Evolutionary conservation across 768 basidiomycete species (phyloP).

Genomic region (Termitomyces sp.): DNA sequence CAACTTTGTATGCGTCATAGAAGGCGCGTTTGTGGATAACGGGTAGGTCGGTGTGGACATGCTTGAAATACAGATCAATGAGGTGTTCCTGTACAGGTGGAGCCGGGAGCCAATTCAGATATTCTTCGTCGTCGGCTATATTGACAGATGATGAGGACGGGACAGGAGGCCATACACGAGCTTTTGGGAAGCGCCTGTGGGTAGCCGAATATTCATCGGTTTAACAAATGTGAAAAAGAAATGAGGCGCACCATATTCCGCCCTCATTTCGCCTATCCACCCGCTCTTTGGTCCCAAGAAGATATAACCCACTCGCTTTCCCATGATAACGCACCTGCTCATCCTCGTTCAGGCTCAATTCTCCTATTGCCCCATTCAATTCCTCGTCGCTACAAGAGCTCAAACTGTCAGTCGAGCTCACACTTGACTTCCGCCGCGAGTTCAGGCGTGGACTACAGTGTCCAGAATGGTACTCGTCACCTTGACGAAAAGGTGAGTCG

Average conservation of each 20-base stretch:
- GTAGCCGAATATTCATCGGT: no score
- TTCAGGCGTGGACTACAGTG: background rate
- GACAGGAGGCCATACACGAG: constrained; percentile 82
- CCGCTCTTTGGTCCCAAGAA: constrained; percentile 60
- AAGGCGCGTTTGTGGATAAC: constrained; percentile 72
- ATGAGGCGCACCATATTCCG: constrained; percentile 65
- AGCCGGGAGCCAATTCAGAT: constrained; percentile 49
- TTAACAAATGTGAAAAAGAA: no score
- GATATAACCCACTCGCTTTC: constrained; percentile 76
- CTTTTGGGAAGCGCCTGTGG: constrained; percentile 76
- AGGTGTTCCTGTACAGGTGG: constrained; percentile 60
- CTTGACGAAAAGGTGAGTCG: constrained; percentile 12
- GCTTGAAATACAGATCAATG: constrained; percentile 73
- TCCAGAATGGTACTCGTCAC: background rate
- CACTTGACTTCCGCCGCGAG: constrained; percentile 23
- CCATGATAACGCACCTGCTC: constrained; percentile 85
- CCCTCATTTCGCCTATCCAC: constrained; percentile 67
- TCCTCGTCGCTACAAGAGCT: constrained; percentile 39
- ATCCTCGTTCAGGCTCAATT: constrained; percentile 85
- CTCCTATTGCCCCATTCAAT: constrained; percentile 70
- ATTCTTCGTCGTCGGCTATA: constrained; percentile 32
- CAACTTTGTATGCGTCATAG: constrained; percentile 48
- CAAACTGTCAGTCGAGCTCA: constrained; percentile 27
- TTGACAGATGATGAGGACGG: constrained; percentile 28
- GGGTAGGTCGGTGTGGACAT: constrained; percentile 79